A percentile compares a stretch with the other conserved stretches of the same genome.
Conservation (phyloP, 1,284 basidiomycete species). For the Sphaerobolus stellatus region DNA sequence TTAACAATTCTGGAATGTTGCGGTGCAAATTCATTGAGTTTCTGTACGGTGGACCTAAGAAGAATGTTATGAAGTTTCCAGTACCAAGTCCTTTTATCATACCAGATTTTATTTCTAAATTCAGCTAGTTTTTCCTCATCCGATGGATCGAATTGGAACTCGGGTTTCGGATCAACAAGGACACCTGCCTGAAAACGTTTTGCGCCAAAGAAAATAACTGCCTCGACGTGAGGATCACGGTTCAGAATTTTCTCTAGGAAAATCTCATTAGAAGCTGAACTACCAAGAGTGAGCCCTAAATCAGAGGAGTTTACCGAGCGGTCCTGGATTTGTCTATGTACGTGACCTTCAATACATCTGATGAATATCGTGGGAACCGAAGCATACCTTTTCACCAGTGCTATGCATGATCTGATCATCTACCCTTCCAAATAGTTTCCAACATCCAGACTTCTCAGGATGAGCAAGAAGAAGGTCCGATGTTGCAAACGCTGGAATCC, state of each 20-base stretch:
- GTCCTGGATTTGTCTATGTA: conserved; percentile 17
- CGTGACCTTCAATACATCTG: too few species aligned
- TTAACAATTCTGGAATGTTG: conserved; percentile 42
- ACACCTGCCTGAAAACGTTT: conserved; percentile 44
- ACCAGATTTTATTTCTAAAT: conserved; percentile 37
- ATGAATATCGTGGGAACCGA: too few species aligned
- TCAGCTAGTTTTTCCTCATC: too few species aligned
- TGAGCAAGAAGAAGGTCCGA: conserved; percentile 36
- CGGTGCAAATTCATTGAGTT: conserved; percentile 40
- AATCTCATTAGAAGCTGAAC: not conserved
- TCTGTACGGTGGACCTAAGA: conserved; percentile 37
- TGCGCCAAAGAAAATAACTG: conserved; percentile 40
- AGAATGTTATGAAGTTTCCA: too few species aligned
- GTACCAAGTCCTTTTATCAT: conserved; percentile 29
- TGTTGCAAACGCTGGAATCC: conserved; percentile 33
- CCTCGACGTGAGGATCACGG: conserved; percentile 32
- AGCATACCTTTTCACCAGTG: conserved; percentile 38
- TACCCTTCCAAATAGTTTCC: conserved; percentile 30
- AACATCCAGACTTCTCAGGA: conserved; percentile 25
- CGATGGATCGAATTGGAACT: too few species aligned
- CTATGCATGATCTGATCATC: conserved; percentile 39
- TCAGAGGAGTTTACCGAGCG: conserved; percentile 8
- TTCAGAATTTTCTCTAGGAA: not conserved
- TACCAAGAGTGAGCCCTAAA: not conserved
- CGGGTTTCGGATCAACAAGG: conserved; percentile 37